Base-by-base conservation (phyloP, 441 rosid genomes). In the Mallotus japonicus region DNA sequence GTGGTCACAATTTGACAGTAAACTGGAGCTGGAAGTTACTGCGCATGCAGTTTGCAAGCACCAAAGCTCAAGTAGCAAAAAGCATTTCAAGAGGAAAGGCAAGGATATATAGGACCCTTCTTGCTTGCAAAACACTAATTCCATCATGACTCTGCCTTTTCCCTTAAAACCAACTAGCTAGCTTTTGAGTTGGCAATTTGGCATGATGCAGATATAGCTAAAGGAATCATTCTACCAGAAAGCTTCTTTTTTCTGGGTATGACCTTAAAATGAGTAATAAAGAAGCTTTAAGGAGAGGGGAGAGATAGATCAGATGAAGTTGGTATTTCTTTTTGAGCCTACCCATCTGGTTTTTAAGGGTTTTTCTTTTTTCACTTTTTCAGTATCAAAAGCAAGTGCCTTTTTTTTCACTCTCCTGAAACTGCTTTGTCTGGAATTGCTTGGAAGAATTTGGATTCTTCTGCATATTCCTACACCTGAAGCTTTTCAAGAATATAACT, bases 361-460 rank as follows among this genome's bases (percentile, higher is more conserved):
- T 74, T 42, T 44, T 44, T 44, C 11, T 44, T 44, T 44, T 44
- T 44, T 44, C 47, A 19, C 49, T 54, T 76, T 73, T 77, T 79
- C 62, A 64, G 67, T 77, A 75, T 70, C 76, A 75, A 83, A 87
- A 78, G 76, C 77, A 78, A 75, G 63, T 20, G 53, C 47, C 54
- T 66, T 46, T 73, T 24, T 58, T 75, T 51, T 47, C 71, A 49
- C 65, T 44, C 49, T 78, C 75, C 77, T 72, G 82, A 78, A 79
- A 83, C 84, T 44, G 80, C 73, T 82, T 80, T 80, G 86, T 73
- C 82, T 73, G 69, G 46, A n/a, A 78, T 83, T 77, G 84, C 54
- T 77, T 76, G 84, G 81, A 81, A 76, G 77, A 57, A 37, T 74
- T 81, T 77, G 69, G 86, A 80, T 77, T 81, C 82, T 77, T 81